Evolutionary conservation across 2,329 filamentous ascomycete genomes (phyloP).

Genomic region (Stemphylium beticola): DNA sequence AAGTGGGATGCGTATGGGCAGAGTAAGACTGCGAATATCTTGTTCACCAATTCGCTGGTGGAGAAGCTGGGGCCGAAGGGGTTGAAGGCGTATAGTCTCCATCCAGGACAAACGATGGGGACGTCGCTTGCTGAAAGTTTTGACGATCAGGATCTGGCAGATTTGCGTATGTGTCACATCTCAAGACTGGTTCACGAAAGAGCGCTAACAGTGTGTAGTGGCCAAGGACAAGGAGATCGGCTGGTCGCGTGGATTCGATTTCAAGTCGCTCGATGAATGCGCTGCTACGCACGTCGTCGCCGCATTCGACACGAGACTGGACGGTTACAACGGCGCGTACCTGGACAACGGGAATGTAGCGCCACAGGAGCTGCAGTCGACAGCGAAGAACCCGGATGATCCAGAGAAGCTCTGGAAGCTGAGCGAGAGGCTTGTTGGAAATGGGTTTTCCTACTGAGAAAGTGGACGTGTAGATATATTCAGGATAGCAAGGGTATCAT

Average conservation of each 20-base stretch:
- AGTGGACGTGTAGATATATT: neutral
- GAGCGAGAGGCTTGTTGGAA: conserved; percentile 40
- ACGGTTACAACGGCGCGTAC: conserved; percentile 34
- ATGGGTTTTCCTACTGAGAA: conserved; percentile 35
- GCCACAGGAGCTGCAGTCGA: conserved; percentile 18
- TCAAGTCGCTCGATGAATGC: conserved; percentile 38
- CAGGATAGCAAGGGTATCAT: conserved; percentile 21
- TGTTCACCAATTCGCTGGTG: conserved; percentile 34
- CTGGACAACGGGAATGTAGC: conserved; percentile 33
- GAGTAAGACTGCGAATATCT: conserved; percentile 60
- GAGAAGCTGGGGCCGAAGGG: conserved; percentile 30
- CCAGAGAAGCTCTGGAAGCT: conserved; percentile 41
- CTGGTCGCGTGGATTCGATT: conserved; percentile 25
- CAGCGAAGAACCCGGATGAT: conserved; percentile 29
- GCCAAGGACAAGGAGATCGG: conserved; percentile 28
- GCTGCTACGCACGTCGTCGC: conserved; percentile 40
- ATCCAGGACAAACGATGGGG: conserved; percentile 36
- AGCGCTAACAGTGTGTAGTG: conserved; percentile 9
- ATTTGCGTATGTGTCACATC: conserved; percentile 14
- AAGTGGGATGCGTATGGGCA: conserved; percentile 57
- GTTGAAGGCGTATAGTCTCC: conserved; percentile 35
- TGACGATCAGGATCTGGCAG: conserved; percentile 29
- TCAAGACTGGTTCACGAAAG: neutral
- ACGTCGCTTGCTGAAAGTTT: conserved; percentile 31
- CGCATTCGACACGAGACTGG: conserved; percentile 38